These are phyloP conservation scores for Didymella lethalis DNA, from an alignment of 2,329 filamentous ascomycete species.

Conservation along the genomic window DNA sequence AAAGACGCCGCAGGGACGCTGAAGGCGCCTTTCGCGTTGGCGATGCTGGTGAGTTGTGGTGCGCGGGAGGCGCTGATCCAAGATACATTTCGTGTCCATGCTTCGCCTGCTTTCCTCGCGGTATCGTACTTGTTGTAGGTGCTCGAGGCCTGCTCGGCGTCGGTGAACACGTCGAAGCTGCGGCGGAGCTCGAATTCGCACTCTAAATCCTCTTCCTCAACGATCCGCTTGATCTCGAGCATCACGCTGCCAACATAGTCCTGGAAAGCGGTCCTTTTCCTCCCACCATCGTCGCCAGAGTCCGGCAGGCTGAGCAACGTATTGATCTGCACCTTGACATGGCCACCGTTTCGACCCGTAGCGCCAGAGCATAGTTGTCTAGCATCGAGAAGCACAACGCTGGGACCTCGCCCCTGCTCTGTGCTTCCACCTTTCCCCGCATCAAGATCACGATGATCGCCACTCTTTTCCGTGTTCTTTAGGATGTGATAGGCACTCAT, in stretches of 20 bases:
- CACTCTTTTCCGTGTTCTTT: neutral
- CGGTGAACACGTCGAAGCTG: conserved; percentile 32
- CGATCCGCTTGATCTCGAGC: conserved; percentile 23
- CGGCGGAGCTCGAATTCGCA: conserved; percentile 38
- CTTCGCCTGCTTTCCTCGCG: conserved; percentile 15
- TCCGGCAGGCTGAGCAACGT: conserved; percentile 34
- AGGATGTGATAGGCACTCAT: conserved; percentile 43
- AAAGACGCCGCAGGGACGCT: conserved; percentile 27
- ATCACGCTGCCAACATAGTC: conserved; percentile 24
- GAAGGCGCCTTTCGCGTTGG: conserved; percentile 30
- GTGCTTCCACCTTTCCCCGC: neutral
- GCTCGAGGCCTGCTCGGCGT: conserved; percentile 10
- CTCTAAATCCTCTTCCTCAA: conserved; percentile 24
- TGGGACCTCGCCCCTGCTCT: neutral
- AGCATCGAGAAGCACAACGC: conserved; percentile 37
- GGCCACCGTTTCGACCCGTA: conserved; percentile 47
- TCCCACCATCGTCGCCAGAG: neutral
- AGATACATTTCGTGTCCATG: conserved; percentile 29
- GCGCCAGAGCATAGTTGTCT: conserved; percentile 35
- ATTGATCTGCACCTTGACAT: conserved; percentile 57
- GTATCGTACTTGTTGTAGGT: conserved; percentile 22
- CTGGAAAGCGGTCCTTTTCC: conserved; percentile 25
- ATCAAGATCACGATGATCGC: neutral
- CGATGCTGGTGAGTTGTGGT: conserved; percentile 31
- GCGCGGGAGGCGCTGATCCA: conserved; percentile 19